Base-by-base conservation (phyloP, 495 filamentous ascomycete species). In the Trichoderma orchidacearum region DNA sequence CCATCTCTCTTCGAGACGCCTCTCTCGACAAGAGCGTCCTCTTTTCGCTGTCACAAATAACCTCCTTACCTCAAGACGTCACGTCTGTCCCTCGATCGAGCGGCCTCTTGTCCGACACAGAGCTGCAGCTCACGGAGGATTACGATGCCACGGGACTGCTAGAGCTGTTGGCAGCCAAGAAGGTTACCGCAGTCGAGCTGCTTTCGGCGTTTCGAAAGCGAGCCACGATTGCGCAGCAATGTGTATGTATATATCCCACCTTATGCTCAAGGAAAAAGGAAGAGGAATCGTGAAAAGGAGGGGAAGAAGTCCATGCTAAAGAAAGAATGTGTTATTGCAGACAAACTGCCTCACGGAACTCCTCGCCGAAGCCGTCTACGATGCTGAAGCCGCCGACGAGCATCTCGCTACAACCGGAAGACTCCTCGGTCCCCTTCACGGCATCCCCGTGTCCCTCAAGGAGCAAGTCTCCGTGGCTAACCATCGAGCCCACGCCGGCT, bases 371-470 rank as follows among this genome's bases (percentile, higher is more conserved):
- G 41, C 41, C 41, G 27, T 48, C 41, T 48, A 48, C 41, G 41
- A 48, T 9, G 41, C 41, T 8, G 41, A 48, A n/a, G 41, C 41
- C 41, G 23, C 18, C 21, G 41, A 48, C 41, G 18, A 48, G 41
- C 41, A 48, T 27, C 41, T 48, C 41, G 41, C 41, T 23, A 15
- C 27, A 7, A 48, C 41, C 41, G 41, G 41, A 5, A 18, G 41
- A 18, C 41, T 48, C 41, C 59, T 79, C 15, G 85, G 85, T 0
- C 84, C 83, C 3, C 68, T 89, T 0, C 85, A 89, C 57, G 85
- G 85, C 17, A 58, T 89, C 7, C 85, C 85, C 0, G 80, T 87
- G 25, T 82, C 77, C 23, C 73, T 86, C 9, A 89, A 89, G 65
- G 85, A 87, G 63, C 73, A 81, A 55, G 73, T 85, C 54, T 72